phyloP scores from a whole-genome alignment of 2,329 filamentous ascomycete species.

The Aschersonia sp. region DNA sequence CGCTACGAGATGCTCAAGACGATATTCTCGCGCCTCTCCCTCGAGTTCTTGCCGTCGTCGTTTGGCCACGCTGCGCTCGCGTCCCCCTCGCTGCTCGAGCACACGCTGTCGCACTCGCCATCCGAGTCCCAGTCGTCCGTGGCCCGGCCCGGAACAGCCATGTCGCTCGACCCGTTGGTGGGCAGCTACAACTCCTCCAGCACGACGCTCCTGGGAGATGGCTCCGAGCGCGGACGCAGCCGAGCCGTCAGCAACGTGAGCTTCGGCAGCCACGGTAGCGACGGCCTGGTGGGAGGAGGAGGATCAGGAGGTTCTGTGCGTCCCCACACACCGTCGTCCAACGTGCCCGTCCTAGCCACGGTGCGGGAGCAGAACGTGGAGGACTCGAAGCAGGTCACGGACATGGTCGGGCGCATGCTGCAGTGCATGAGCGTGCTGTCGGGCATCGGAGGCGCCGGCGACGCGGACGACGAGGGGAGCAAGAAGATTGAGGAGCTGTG shows the following conservation, averaged over 20 bases:
- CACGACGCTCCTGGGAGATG: constrained; percentile 63
- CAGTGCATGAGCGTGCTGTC: constrained; percentile 90
- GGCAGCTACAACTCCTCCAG: constrained; percentile 68
- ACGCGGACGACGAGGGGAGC: constrained; percentile 55
- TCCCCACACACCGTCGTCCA: constrained; percentile 34
- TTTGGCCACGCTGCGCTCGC: constrained; percentile 35
- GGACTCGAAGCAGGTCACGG: constrained; percentile 69
- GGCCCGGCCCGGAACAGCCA: constrained; percentile 55
- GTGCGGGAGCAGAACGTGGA: constrained; percentile 46
- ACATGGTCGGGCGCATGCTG: constrained; percentile 88
- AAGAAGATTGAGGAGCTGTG: constrained; percentile 71
- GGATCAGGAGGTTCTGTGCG: constrained; percentile 14
- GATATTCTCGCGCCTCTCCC: constrained; percentile 76
- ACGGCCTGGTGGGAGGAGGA: constrained; percentile 20
- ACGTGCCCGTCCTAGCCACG: constrained; percentile 22
- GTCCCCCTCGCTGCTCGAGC: constrained; percentile 39
- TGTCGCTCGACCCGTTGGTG: constrained; percentile 59
- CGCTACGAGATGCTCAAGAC: constrained; percentile 79
- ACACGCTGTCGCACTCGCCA: constrained; percentile 35
- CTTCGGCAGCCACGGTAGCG: constrained; percentile 38
- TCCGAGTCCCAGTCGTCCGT: constrained; percentile 30
- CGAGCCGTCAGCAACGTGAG: constrained; percentile 80
- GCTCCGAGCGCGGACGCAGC: constrained; percentile 45
- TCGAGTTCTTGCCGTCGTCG: constrained; percentile 56
- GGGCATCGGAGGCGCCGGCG: constrained; percentile 46